A percentile compares a stretch with the other conserved stretches of the same genome.
phyloP scores from a whole-genome alignment of 768 basidiomycete species.

The Boletus huronensis region DNA sequence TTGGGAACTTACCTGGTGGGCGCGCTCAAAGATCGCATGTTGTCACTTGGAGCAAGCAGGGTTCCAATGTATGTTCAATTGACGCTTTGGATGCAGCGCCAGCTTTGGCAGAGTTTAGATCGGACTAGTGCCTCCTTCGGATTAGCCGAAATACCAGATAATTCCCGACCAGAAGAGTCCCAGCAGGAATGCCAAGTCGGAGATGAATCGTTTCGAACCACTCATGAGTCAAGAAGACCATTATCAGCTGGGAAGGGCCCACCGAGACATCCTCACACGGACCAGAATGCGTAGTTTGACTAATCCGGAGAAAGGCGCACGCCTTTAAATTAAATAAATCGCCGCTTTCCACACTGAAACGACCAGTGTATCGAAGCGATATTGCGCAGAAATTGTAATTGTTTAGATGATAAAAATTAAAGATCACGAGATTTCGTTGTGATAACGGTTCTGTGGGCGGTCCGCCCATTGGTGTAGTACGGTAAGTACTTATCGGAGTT shows the following conservation, averaged over 20 bases:
- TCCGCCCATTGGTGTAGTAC: no score
- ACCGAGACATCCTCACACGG: neutral
- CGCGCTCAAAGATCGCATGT: neutral
- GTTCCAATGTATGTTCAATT: neutral
- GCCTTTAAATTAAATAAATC: neutral
- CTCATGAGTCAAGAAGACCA: neutral
- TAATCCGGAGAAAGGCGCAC: neutral
- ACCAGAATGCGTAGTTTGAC: neutral
- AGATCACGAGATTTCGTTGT: neutral
- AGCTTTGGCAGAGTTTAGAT: neutral
- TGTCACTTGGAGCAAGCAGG: neutral
- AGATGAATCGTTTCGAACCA: no score
- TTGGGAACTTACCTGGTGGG: neutral
- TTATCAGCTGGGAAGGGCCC: neutral
- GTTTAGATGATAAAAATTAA: neutral
- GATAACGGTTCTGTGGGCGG: neutral
- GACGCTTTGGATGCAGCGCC: neutral
- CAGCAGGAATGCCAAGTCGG: neutral
- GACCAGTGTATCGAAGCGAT: neutral
- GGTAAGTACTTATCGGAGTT: neutral
- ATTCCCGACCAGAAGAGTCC: neutral
- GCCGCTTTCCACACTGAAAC: neutral
- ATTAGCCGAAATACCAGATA: neutral
- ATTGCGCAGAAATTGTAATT: neutral
- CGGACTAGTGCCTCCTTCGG: neutral